Evolutionary conservation across 2,329 filamentous ascomycete genomes (phyloP).

Genomic region (Metarhizium brunneum): DNA sequence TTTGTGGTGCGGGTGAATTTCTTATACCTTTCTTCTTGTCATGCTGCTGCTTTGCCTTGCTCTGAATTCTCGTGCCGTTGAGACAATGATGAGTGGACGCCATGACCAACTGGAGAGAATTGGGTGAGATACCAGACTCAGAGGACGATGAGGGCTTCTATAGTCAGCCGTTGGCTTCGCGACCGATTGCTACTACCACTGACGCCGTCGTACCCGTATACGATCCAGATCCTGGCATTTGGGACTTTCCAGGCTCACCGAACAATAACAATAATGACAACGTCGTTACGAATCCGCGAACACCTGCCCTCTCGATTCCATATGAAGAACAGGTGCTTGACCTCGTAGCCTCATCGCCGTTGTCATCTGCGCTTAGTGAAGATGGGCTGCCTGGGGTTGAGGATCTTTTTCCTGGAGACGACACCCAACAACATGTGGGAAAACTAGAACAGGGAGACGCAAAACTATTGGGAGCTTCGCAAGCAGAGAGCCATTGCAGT

Average conservation of each 20-base stretch:
- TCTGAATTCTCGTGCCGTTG: constrained; percentile 1
- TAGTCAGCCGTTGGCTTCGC: constrained; percentile 17
- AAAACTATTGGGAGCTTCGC: neutral
- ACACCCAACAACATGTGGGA: neutral
- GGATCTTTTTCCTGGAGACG: neutral
- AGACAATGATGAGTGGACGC: constrained; percentile 18
- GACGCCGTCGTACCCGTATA: neutral
- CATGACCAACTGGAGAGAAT: constrained; percentile 40
- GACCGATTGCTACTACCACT: neutral
- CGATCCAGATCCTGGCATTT: constrained; percentile 16
- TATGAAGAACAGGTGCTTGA: constrained; percentile 1
- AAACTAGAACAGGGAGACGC: neutral
- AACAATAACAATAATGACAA: constrained; percentile 14
- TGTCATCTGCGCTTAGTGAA: constrained; percentile 24
- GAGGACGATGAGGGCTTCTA: constrained; percentile 38
- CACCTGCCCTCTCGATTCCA: neutral
- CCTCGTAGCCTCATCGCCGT: constrained; percentile 21
- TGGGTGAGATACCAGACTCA: constrained; percentile 42
- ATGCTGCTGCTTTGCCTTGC: neutral
- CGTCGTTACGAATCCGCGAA: neutral
- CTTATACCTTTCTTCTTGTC: neutral
- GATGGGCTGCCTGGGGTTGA: constrained; percentile 9
- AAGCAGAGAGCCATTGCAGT: neutral
- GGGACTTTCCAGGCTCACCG: constrained; percentile 27
- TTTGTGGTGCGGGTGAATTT: neutral